phyloP scores from a whole-genome alignment of 1,284 basidiomycete genomes.

The Austropuccinia psidii region DNA sequence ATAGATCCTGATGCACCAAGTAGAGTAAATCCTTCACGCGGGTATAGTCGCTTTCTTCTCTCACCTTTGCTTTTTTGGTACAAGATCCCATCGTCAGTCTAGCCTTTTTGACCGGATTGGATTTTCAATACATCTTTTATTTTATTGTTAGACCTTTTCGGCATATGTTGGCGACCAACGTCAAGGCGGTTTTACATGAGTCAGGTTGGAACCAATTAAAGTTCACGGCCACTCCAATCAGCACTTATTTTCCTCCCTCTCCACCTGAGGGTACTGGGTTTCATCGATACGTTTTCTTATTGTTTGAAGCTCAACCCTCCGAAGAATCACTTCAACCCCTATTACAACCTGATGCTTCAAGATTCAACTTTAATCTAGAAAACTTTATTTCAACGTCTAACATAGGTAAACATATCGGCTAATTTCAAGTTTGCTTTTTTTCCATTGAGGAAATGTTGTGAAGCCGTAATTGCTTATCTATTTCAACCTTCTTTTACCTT shows the following conservation, averaged over 20 bases:
- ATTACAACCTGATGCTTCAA: neutral
- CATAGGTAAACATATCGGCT: neutral
- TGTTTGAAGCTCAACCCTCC: neutral
- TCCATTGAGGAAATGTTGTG: neutral
- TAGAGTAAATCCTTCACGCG: neutral
- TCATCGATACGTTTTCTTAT: conserved; percentile 18
- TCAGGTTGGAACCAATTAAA: neutral
- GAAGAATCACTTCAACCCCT: neutral
- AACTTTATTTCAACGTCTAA: neutral
- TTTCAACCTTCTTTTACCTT: neutral
- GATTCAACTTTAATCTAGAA: conserved; percentile 1
- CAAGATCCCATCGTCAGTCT: neutral
- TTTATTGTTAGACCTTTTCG: neutral
- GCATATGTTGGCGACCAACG: conserved; percentile 1
- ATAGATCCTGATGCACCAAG: conserved; percentile 13
- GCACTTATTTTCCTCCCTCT: neutral
- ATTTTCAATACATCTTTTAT: neutral
- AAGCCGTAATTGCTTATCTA: neutral
- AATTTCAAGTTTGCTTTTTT: neutral
- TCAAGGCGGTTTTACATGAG: neutral
- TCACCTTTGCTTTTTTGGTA: neutral
- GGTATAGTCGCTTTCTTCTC: neutral
- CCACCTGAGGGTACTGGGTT: conserved; percentile 1
- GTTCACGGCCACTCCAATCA: neutral
- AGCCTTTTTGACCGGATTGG: neutral